Percentiles rank a stretch among this genome's conserved stretches.
Evolutionary conservation across 2,329 filamentous ascomycete species (phyloP).

Genomic region (Fusarium piperis): DNA sequence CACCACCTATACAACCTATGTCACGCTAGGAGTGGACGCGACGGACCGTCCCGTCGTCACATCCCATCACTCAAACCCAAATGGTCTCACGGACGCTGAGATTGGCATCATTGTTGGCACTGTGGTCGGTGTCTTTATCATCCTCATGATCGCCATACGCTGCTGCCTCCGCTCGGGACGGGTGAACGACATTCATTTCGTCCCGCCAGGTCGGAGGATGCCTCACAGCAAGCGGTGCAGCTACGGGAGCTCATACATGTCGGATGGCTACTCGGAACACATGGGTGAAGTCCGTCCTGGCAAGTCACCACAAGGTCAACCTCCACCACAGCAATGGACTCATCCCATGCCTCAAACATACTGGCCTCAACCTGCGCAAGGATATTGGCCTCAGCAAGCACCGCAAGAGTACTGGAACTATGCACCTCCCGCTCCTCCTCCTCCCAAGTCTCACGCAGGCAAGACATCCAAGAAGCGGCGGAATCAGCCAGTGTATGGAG

Average conservation of each 20-base stretch:
- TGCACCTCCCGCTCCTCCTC: background rate
- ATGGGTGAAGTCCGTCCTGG: background rate
- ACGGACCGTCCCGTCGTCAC: constrained; percentile 23
- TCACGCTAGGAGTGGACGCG: constrained; percentile 43
- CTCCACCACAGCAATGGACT: background rate
- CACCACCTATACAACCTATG: constrained; percentile 50
- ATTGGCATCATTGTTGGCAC: constrained; percentile 55
- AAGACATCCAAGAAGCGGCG: background rate
- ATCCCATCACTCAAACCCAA: constrained; percentile 20
- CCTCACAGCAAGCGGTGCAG: constrained; percentile 20
- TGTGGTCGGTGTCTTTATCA: constrained; percentile 49
- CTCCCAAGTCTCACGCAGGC: background rate
- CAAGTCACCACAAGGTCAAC: background rate
- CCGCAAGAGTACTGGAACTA: background rate
- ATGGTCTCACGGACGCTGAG: constrained; percentile 47
- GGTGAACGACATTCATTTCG: background rate
- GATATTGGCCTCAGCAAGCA: background rate
- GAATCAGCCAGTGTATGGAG: background rate
- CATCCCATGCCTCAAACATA: background rate
- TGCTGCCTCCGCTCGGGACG: constrained; percentile 41
- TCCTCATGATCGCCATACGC: constrained; percentile 47
- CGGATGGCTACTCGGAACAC: constrained; percentile 22
- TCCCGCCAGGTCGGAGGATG: background rate
- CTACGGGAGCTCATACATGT: constrained; percentile 21
- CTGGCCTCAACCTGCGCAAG: background rate